phyloP scores from a whole-genome alignment of 1,284 basidiomycete species.

The Naganishia cerealis region DNA sequence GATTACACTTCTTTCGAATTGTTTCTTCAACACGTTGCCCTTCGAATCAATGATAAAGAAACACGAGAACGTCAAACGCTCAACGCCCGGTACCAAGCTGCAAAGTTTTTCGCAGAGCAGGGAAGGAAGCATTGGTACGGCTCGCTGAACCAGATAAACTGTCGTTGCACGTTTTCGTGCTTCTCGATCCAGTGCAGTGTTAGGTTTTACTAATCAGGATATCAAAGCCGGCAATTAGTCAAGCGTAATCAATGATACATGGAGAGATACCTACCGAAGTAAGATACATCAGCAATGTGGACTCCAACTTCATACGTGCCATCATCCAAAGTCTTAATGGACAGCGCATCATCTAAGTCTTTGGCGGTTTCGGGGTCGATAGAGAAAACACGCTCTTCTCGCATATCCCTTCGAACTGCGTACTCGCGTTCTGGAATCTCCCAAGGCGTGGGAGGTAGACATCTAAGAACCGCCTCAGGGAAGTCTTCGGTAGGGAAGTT shows the following conservation, averaged over 20 bases:
- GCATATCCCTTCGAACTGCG: constrained; percentile 81
- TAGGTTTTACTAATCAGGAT: constrained; percentile 69
- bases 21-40: constrained; percentile 77
- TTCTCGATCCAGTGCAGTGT: constrained; percentile 94
- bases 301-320: constrained; percentile 88
- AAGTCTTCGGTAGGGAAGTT: constrained; percentile 96
- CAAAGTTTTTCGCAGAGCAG: constrained; percentile 86
- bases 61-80: constrained; percentile 84
- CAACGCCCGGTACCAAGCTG: constrained; percentile 80
- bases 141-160: constrained; percentile 91
- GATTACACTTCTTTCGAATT: constrained; percentile 90
- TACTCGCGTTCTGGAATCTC: constrained; percentile 87
- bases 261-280: constrained; percentile 62
- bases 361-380: constrained; percentile 87
- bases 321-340: constrained; percentile 81
- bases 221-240: constrained; percentile 17
- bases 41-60: constrained; percentile 84
- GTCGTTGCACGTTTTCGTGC: constrained; percentile 94
- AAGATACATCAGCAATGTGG: constrained; percentile 92
- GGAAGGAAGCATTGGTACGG: constrained; percentile 94
- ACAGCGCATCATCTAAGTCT: constrained; percentile 92
- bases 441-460: constrained; percentile 91
- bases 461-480: constrained; percentile 88
- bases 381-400: constrained; percentile 81
- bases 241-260: background rate